Conservation (phyloP, 2,329 filamentous ascomycete genomes). For the Escovopsis sp. region DNA sequence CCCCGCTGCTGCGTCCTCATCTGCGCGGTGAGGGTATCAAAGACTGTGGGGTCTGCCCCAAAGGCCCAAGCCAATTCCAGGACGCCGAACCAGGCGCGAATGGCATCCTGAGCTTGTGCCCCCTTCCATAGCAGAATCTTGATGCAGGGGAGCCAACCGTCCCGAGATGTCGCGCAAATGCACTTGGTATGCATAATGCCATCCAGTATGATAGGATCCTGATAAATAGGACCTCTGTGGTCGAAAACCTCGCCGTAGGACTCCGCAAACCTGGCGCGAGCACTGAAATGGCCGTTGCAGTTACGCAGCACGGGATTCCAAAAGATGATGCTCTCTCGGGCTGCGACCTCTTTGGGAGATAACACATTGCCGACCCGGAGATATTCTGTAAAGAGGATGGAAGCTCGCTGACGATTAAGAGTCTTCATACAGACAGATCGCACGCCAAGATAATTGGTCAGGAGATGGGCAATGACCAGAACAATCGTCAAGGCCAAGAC, state of each 20-base stretch:
- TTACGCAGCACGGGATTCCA: constrained; percentile 22
- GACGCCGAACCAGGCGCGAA: constrained; percentile 23
- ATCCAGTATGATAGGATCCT: constrained; percentile 14
- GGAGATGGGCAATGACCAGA: constrained; percentile 63
- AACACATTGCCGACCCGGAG: constrained; percentile 37
- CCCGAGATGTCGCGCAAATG: constrained; percentile 12
- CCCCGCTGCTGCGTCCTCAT: constrained; percentile 6
- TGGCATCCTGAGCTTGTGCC: constrained; percentile 14
- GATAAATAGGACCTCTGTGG: constrained; percentile 5
- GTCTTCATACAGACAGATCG: constrained; percentile 68
- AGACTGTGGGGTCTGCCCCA: neutral
- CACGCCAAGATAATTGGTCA: constrained; percentile 78
- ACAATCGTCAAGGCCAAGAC: constrained; percentile 62
- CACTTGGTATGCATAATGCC: constrained; percentile 16
- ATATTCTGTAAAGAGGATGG: constrained; percentile 54
- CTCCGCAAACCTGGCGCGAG: constrained; percentile 25
- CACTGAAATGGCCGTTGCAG: constrained; percentile 11
- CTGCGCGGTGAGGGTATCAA: too few relatives aligned
- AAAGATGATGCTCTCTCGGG: constrained; percentile 47
- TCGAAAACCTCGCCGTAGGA: constrained; percentile 26
- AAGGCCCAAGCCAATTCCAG: constrained; percentile 23
- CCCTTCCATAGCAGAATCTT: constrained; percentile 22
- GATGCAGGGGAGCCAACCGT: constrained; percentile 12
- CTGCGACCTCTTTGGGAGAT: constrained; percentile 50
- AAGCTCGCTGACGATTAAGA: constrained; percentile 75